phyloP scores from a whole-genome alignment of 148 eudicot genomes.

The Vaccinium corymbosum region DNA sequence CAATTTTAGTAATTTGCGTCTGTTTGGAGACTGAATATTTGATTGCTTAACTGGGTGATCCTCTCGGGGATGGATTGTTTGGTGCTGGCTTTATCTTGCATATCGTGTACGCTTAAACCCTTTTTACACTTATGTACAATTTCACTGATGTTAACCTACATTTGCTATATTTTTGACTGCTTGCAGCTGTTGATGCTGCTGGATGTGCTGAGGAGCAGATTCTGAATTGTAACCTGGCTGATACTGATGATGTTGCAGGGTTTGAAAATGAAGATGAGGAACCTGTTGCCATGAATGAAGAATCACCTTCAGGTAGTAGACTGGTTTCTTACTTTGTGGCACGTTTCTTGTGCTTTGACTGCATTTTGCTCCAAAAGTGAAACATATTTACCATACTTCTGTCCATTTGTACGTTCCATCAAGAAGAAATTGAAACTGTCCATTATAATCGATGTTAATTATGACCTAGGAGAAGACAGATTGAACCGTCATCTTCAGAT shows the following conservation, averaged over 20 bases:
- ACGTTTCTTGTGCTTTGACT: not conserved
- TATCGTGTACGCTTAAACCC: not conserved
- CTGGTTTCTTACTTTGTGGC: not conserved
- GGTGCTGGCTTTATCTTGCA: not conserved
- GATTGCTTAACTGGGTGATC: not conserved
- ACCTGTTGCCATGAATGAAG: constrained; percentile 73
- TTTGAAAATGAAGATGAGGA: constrained; percentile 77
- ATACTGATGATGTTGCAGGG: constrained; percentile 54
- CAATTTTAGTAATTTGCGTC: not conserved
- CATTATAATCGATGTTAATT: not conserved
- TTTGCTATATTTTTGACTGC: constrained; percentile 21
- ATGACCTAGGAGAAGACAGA: not conserved
- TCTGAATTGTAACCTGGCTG: constrained; percentile 54
- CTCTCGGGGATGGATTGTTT: not conserved
- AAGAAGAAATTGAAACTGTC: not conserved
- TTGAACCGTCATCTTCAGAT: not conserved
- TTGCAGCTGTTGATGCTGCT: constrained; percentile 55
- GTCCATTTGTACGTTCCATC: not conserved
- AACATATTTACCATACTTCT: too few relatives aligned
- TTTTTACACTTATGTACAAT: not conserved
- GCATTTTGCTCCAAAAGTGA: not conserved
- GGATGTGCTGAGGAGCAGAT: constrained; percentile 77
- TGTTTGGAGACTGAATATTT: not conserved
- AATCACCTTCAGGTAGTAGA: constrained; percentile 60
- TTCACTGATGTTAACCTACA: constrained; percentile 27